Conservation (phyloP, 31 red algal species). For the Porphyra umbilicalis region DNA sequence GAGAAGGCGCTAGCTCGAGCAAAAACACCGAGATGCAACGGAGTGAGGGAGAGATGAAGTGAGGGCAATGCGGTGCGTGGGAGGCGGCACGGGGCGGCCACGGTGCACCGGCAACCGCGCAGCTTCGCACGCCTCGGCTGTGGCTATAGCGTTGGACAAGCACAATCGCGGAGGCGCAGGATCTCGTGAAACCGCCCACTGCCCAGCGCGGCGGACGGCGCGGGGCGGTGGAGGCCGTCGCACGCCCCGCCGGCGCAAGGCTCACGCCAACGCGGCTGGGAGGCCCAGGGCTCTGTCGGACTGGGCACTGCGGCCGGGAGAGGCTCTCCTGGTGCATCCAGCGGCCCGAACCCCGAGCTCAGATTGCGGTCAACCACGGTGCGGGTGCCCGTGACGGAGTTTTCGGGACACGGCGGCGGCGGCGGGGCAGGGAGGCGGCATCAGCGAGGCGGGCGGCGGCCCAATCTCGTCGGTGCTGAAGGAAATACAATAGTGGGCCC, state of each 20-base stretch:
- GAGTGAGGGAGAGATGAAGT: no score
- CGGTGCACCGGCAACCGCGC: no score
- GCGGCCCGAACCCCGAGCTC: background rate
- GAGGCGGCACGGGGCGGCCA: no score
- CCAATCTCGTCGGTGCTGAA: background rate
- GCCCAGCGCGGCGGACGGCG: background rate
- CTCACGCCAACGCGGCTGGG: background rate
- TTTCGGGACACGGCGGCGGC: background rate
- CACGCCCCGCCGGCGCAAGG: no score
- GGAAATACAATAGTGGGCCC: no score
- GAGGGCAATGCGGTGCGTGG: no score
- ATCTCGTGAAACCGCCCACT: background rate
- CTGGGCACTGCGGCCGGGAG: background rate
- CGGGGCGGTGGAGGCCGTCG: background rate
- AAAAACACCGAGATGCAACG: background rate
- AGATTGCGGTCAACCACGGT: background rate
- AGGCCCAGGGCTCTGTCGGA: no score
- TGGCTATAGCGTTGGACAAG: no score
- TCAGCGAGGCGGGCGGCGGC: background rate
- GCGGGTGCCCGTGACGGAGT: background rate
- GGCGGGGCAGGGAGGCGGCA: background rate
- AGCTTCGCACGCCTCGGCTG: no score
- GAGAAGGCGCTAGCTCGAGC: background rate
- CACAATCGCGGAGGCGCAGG: no score
- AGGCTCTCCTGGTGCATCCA: background rate